Evolutionary conservation across 1,284 basidiomycete genomes (phyloP), one percentile per base, ranked within the genome.

Genomic region (Papiliotrema laurentii): DNA sequence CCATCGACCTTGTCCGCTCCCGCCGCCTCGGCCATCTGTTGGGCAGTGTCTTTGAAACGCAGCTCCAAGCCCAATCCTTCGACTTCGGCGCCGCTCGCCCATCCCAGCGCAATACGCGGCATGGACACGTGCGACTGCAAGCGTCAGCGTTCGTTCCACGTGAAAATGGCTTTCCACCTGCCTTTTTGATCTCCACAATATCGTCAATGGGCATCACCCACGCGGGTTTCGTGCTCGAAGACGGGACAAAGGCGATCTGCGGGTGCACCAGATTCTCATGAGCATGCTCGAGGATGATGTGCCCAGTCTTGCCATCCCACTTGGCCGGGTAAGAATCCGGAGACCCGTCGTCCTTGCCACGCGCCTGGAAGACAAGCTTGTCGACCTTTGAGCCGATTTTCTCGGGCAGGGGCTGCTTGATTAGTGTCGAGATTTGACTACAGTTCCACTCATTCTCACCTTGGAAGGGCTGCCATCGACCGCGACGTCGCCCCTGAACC

Each of bases 181-280:
- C 63, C 67, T 75, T 75, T 60, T 74, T 74, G 45, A 75, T 55
- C 53, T 76, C 75, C 44, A 74, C 71, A 34, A 76, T 64, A 51
- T 75, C 71, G 46, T 72, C 69, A 51, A 74, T 64, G 5, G 64
- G 56, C 36, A 54, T 50, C 5, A 62, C 56, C 47, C 69, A 72
- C 4, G 61, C 41, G 25, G 60, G 60, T 35, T 60, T 59, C 24
- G 54, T 54, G 7, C 65, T 59, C 18, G 55, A 48, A 3, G 61
- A 46, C 14, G 72, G 67, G 3, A 70, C 59, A 49, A 75, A 76
- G 21, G 54, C 49, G 53, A 76, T 50, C 10, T 58, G 54, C 13
- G 72, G 59, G 0, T 51, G 47, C 11, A 49, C 39, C 21, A 48
- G 52, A 22, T 42, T 48, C 26, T 60, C 65, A 22, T 59, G 63